Percentiles rank a stretch among this genome's conserved stretches.
phyloP scores from a whole-genome alignment of 169 alveolate genomes.

The Plasmodium relictum region DNA sequence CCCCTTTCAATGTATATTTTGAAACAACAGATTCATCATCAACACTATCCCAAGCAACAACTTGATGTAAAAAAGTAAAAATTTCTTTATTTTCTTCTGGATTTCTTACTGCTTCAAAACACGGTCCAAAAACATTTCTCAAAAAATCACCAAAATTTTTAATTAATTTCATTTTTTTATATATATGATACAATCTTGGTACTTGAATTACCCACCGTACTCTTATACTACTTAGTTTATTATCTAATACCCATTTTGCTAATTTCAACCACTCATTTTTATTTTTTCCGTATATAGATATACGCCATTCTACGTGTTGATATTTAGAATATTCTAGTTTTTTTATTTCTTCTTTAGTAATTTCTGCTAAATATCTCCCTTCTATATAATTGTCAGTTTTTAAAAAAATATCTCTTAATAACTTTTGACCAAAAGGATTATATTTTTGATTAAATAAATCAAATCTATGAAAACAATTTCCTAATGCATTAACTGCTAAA shows the following conservation, averaged over 20 bases:
- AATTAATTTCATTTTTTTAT: conserved; percentile 82
- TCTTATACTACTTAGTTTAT: conserved; percentile 81
- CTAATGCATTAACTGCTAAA: conserved; percentile 90
- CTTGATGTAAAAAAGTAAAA: conserved; percentile 75
- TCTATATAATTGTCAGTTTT: conserved; percentile 92
- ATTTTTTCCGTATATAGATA: conserved; percentile 93
- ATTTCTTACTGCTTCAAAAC: conserved; percentile 88
- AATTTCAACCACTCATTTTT: conserved; percentile 92
- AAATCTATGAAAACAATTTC: conserved; percentile 92
- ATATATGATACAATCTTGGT: conserved; percentile 91
- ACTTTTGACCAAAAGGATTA: conserved; percentile 91
- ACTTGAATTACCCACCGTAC: conserved; percentile 93
- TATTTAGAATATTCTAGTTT: conserved; percentile 89
- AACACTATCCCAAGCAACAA: conserved; percentile 91
- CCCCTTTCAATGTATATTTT: conserved; percentile 78
- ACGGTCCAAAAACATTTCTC: conserved; percentile 87
- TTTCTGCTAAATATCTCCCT: conserved; percentile 92
- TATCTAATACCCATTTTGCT: conserved; percentile 91
- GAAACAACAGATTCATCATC: conserved; percentile 88
- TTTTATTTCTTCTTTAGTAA: conserved; percentile 91
- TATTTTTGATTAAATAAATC: conserved; percentile 94
- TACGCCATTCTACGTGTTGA: conserved; percentile 94
- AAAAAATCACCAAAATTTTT: conserved; percentile 88
- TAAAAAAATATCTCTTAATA: conserved; percentile 91
- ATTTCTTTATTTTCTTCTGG: conserved; percentile 88